Evolutionary conservation across 2,329 filamentous ascomycete species (phyloP).

Genomic region (Thelonectria blattea): DNA sequence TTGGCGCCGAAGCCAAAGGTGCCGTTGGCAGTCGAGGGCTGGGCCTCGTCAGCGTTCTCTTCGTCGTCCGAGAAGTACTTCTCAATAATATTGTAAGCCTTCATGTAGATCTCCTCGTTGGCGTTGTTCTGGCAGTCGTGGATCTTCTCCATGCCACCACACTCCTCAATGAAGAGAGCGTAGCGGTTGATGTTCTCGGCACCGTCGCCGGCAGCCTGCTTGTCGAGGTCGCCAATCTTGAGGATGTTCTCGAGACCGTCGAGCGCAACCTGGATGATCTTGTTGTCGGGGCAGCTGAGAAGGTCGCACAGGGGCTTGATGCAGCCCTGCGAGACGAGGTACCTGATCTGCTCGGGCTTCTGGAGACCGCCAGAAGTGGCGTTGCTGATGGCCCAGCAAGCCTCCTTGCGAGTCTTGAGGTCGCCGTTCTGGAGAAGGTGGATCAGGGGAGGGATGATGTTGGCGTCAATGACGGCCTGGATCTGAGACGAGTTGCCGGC

Average conservation of each 20-base stretch:
- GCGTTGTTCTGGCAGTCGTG: slow-evolving; percentile 99
- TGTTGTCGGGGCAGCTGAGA: slow-evolving; percentile 95
- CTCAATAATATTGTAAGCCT: slow-evolving; percentile 99
- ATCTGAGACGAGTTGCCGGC: slow-evolving; percentile 98
- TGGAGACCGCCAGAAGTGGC: slow-evolving; percentile 96
- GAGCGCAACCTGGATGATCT: slow-evolving; percentile 98
- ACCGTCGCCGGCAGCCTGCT: slow-evolving; percentile 80
- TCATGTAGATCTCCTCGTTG: slow-evolving; percentile 99
- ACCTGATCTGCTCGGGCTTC: slow-evolving; percentile 98
- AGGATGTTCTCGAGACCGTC: slow-evolving; percentile 99
- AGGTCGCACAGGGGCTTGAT: slow-evolving; percentile 98
- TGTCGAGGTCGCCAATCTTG: slow-evolving; percentile 99
- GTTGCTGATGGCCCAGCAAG: slow-evolving; percentile 99
- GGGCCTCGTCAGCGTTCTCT: slow-evolving; percentile 83
- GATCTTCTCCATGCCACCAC: slow-evolving; percentile 99
- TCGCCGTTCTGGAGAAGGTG: slow-evolving; percentile 96
- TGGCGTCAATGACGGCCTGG: slow-evolving; percentile 93
- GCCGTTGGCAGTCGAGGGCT: slow-evolving; percentile 71
- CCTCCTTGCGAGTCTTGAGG: slow-evolving; percentile 98
- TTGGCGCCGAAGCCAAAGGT: slow-evolving; percentile 81
- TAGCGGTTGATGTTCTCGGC: slow-evolving; percentile 91
- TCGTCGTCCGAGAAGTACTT: slow-evolving; percentile 99
- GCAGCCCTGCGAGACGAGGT: slow-evolving; percentile 90
- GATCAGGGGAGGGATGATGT: slow-evolving; percentile 95
- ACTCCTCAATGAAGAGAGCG: slow-evolving; percentile 97